Percentiles rank a stretch among this genome's conserved stretches.
Conservation (phyloP, 352 stramenopile species). For the Phytopythium mirpurense region DNA sequence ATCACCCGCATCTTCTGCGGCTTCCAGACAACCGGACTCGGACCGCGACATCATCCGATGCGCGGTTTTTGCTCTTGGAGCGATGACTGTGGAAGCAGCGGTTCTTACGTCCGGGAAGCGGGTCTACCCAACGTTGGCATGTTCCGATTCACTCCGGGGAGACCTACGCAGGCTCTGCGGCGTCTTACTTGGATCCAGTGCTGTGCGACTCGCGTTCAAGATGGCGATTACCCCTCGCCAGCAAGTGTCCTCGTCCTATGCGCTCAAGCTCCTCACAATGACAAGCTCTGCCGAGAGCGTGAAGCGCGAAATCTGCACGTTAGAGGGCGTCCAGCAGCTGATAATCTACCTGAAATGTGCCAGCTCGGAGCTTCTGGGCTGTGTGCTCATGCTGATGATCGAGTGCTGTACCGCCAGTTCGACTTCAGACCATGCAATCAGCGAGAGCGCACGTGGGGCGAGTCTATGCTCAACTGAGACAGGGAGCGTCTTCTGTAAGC, state of each 20-base stretch:
- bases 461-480: constrained; percentile 4
- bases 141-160: constrained; percentile 10
- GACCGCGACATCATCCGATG: constrained; percentile 10
- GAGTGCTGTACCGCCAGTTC: constrained; percentile 18
- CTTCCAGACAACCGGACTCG: background rate
- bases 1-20: background rate
- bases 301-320: constrained; percentile 19
- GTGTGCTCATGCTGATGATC: constrained; percentile 32
- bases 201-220: background rate
- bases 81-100: constrained; percentile 24
- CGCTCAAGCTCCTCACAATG: constrained; percentile 28
- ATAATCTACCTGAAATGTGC: constrained; percentile 24
- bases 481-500: constrained; percentile 26
- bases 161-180: background rate
- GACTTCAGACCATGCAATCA: too few relatives aligned
- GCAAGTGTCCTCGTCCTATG: constrained; percentile 25
- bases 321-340: constrained; percentile 19
- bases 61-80: constrained; percentile 42
- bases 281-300: constrained; percentile 19
- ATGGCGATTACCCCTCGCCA: constrained; percentile 1
- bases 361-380: constrained; percentile 24
- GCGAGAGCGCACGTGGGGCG: background rate
- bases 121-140: constrained; percentile 5
- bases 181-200: background rate
- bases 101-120: constrained; percentile 11